Evolutionary conservation across 495 filamentous ascomycete species (phyloP), one percentile per base, ranked within the genome.

Genomic region (Hyaloscypha variabilis): DNA sequence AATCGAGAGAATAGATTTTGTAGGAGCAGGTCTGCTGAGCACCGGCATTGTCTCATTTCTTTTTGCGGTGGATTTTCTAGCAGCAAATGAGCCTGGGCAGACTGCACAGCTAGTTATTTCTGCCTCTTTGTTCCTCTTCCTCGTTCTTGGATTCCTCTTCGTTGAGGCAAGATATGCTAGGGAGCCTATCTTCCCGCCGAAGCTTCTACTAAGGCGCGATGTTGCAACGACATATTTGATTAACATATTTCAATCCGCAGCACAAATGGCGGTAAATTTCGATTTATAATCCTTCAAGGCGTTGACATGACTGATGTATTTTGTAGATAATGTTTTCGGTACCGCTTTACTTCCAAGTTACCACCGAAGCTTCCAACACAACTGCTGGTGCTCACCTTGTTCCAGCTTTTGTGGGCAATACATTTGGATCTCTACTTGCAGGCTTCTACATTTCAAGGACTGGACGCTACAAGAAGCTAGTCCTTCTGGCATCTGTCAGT

Each of bases 321-420:
- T 19, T 46, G 11, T 54, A 81, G 80, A 69, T 85, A 60, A 85
- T 86, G 81, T 81, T 80, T 50, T 76, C 77, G 21, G 82, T 91
- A 0, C 89, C 89, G 0, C 74, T 92, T 0, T 92, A 91, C 71
- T 91, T 91, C 69, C 86, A 89, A 67, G 81, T 90, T 21, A 88
- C 87, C 0, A 67, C 76, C 2, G 71, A 77, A 0, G 79, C 79
- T 5, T 85, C 84, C 8, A 81, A 83, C 60, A 85, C 87, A 1
- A 70, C 74, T 0, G 82, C 88, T 0, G 89, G 89, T 1, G 77
- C 79, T 0, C 86, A 90, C 69, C 76, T 92, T 0, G 74, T 90
- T 34, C 88, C 88, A 0, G 84, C 88, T 17, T 86, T 91, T 2
- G 71, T 85, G 1, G 89, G 87, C 6, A 91, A 91, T 68, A 83